Evolutionary conservation across 2,329 filamentous ascomycete species (phyloP).

Genomic region (Colletotrichum theobromicola): DNA sequence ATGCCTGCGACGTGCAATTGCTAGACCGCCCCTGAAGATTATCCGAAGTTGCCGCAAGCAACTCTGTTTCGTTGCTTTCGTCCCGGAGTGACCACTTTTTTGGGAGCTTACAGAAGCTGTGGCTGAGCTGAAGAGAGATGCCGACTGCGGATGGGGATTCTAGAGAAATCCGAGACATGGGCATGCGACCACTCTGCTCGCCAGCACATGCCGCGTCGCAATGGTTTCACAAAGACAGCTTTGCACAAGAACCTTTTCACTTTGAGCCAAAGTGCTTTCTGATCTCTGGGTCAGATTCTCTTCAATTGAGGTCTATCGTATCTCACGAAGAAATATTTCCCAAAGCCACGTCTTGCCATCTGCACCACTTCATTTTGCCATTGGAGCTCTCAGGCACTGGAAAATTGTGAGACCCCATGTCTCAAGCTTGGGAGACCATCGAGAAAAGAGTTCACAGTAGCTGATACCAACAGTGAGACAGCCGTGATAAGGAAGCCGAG

Average conservation of each 20-base stretch:
- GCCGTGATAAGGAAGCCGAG: background rate
- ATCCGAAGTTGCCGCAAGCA: background rate
- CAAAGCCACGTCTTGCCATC: background rate
- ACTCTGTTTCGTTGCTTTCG: background rate
- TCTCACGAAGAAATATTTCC: background rate
- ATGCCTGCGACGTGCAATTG: background rate
- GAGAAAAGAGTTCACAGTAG: background rate
- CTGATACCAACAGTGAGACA: background rate
- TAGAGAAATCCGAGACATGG: background rate
- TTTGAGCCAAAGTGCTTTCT: too few relatives aligned
- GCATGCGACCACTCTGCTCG: background rate
- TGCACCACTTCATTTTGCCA: fast-evolving
- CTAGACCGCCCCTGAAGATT: background rate
- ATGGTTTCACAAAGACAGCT: background rate
- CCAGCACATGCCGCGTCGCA: background rate
- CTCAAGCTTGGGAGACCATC: background rate
- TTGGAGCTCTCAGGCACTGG: background rate
- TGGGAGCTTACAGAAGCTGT: background rate
- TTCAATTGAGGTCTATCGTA: fast-evolving
- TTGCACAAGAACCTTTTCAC: too few relatives aligned
- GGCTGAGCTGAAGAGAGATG: background rate
- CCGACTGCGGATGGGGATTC: background rate
- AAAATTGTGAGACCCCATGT: background rate
- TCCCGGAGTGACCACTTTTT: background rate
- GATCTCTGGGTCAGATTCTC: too few relatives aligned